These are phyloP conservation scores for Taphrina flavorubra DNA, from an alignment of 1,139 yeast species.

Conservation along the genomic window DNA sequence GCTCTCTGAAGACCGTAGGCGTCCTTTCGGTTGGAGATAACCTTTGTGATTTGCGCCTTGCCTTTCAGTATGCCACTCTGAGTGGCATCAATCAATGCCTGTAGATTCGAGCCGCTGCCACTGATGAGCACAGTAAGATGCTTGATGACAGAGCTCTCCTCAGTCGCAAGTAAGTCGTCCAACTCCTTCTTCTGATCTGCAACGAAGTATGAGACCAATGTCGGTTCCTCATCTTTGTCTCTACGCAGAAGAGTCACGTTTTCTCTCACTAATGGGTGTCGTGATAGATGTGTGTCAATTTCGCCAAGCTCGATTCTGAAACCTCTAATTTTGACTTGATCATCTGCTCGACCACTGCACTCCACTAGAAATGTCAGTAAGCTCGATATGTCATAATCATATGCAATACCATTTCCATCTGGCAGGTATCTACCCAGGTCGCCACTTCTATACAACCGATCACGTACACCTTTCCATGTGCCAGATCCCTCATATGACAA, in stretches of 20 bases:
- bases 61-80: conserved; percentile 54
- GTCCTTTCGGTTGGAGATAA: conserved; percentile 77
- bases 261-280: conserved; percentile 44
- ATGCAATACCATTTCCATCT: conserved; percentile 67
- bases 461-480: conserved; percentile 88
- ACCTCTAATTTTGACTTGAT: conserved; percentile 97
- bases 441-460: conserved; percentile 93
- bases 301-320: conserved; percentile 98
- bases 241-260: conserved; percentile 57
- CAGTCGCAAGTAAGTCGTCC: conserved; percentile 56
- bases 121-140: conserved; percentile 70
- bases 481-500: conserved; percentile 34
- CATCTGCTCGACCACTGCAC: conserved; percentile 98
- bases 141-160: conserved; percentile 17
- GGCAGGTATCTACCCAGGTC: conserved; percentile 96
- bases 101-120: conserved; percentile 92
- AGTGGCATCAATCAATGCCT: conserved; percentile 83
- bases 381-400: not conserved
- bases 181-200: conserved; percentile 67
- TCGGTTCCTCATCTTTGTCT: conserved; percentile 90
- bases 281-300: conserved; percentile 91
- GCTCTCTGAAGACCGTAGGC: conserved; percentile 91
- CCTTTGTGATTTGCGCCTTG: conserved; percentile 67
- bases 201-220: conserved; percentile 86
- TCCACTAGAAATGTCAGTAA: conserved; percentile 59